These are phyloP conservation scores for Teratosphaeria epicoccoides DNA, from an alignment of 2,329 filamentous ascomycete species.

Conservation along the genomic window DNA sequence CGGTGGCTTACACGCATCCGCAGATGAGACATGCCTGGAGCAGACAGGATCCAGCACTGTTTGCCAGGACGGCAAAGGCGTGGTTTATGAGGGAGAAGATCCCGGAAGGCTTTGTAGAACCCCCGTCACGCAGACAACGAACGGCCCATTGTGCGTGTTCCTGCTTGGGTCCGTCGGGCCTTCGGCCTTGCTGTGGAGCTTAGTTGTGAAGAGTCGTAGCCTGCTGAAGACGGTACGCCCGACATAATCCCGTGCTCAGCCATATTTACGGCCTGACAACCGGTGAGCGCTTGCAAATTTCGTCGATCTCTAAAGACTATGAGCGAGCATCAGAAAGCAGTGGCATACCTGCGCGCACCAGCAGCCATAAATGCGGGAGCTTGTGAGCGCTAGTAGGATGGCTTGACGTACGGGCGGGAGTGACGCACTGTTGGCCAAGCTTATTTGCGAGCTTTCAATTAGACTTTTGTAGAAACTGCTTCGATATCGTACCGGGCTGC, in stretches of 20 bases:
- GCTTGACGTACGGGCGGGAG: not conserved
- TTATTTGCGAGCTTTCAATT: not conserved
- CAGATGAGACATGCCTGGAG: slow-evolving; percentile 21
- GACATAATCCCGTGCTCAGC: not conserved
- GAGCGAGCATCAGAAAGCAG: not conserved
- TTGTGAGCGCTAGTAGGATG: not conserved
- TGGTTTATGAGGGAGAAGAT: slow-evolving; percentile 11
- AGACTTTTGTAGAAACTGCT: not conserved
- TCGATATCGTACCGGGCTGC: no score
- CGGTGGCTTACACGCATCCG: slow-evolving; percentile 11
- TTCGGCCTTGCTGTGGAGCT: not conserved
- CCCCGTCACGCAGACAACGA: not conserved
- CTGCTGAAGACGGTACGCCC: not conserved
- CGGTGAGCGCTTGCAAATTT: no score
- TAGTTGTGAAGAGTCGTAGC: not conserved
- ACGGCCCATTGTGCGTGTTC: not conserved
- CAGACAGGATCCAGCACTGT: slow-evolving; percentile 16
- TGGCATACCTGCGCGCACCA: not conserved
- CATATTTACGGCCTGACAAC: no score
- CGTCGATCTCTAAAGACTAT: no score
- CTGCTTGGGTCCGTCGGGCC: not conserved
- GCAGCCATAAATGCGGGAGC: not conserved
- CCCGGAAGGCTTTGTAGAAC: slow-evolving; percentile 9
- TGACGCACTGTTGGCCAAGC: not conserved
- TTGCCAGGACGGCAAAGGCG: slow-evolving; percentile 11